Conservation (phyloP, 2,329 filamentous ascomycete genomes). For the Alternaria conjuncta region DNA sequence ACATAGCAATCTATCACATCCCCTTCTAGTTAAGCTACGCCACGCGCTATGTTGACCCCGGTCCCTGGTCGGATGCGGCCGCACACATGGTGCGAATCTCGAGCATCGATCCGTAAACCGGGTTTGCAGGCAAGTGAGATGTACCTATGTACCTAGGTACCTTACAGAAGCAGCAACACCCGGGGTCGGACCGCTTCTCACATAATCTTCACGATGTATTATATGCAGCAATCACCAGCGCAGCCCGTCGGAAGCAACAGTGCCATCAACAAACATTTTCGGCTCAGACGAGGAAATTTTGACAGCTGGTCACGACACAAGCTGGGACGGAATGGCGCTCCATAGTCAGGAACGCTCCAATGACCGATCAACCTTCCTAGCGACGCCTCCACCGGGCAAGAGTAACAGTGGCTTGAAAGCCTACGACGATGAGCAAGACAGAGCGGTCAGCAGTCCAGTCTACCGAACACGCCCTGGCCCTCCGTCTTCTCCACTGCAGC, state of each 20-base stretch:
- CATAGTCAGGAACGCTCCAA: neutral
- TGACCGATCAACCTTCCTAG: slow-evolving; percentile 15
- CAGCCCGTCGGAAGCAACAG: neutral
- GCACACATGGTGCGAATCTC: slow-evolving; percentile 9
- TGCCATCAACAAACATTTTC: neutral
- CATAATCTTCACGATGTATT: neutral
- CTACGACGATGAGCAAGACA: slow-evolving; percentile 19
- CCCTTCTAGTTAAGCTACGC: neutral
- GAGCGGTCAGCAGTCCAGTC: slow-evolving; percentile 28
- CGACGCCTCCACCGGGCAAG: slow-evolving; percentile 20
- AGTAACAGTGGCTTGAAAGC: slow-evolving; percentile 38
- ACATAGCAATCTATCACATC: slow-evolving; percentile 6
- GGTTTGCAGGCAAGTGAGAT: slow-evolving; percentile 21
- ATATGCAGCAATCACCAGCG: neutral
- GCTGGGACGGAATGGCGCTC: neutral
- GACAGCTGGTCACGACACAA: neutral
- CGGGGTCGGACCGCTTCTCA: neutral
- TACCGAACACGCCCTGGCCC: slow-evolving; percentile 1
- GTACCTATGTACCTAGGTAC: slow-evolving; percentile 25
- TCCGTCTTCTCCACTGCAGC: neutral
- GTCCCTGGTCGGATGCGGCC: neutral
- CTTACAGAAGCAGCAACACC: neutral
- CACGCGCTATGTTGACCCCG: slow-evolving; percentile 1
- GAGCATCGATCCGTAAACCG: slow-evolving; percentile 20
- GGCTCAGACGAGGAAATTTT: neutral